phyloP scores from a whole-genome alignment of 1,284 basidiomycete species.

The Pseudozyma flocculosa region DNA sequence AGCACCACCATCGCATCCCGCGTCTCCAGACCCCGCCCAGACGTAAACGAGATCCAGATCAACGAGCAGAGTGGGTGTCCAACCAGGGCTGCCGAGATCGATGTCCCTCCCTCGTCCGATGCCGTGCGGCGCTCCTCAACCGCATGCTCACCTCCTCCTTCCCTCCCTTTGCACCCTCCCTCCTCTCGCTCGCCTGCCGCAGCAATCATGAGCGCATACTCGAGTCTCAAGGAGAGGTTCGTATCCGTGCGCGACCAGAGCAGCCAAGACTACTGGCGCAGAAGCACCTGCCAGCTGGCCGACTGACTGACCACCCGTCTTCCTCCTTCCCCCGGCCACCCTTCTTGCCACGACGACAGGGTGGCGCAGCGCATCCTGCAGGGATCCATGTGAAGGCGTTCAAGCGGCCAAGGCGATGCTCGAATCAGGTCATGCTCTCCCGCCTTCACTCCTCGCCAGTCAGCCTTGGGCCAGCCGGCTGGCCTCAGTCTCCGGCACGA shows the following conservation, averaged over 20 bases:
- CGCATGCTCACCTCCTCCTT: slow-evolving; percentile 59
- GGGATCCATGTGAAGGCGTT: slow-evolving; percentile 44
- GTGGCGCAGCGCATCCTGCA: slow-evolving; percentile 54
- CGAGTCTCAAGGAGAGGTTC: slow-evolving; percentile 47
- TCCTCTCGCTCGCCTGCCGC: no score
- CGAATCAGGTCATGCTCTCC: no score
- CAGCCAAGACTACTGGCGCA: background rate
- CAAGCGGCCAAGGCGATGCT: background rate
- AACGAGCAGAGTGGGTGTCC: slow-evolving; percentile 74
- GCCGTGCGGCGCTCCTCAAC: background rate
- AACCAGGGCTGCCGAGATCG: background rate
- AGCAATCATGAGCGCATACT: slow-evolving; percentile 58
- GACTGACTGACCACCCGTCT: background rate
- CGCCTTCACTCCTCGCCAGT: no score
- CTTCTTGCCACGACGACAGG: slow-evolving; percentile 14
- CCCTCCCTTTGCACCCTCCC: background rate
- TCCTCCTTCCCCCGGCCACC: background rate
- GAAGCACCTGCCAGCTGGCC: background rate
- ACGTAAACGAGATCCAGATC: slow-evolving; percentile 94
- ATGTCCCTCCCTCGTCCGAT: no score
- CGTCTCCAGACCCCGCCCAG: slow-evolving; percentile 87
- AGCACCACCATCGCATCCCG: slow-evolving; percentile 89
- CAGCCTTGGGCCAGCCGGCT: no score
- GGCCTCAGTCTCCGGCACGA: no score
- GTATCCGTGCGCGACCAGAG: background rate